These are phyloP conservation scores for Pichia sorboxylosa DNA, from an alignment of 1,139 yeast species.

Conservation along the genomic window DNA sequence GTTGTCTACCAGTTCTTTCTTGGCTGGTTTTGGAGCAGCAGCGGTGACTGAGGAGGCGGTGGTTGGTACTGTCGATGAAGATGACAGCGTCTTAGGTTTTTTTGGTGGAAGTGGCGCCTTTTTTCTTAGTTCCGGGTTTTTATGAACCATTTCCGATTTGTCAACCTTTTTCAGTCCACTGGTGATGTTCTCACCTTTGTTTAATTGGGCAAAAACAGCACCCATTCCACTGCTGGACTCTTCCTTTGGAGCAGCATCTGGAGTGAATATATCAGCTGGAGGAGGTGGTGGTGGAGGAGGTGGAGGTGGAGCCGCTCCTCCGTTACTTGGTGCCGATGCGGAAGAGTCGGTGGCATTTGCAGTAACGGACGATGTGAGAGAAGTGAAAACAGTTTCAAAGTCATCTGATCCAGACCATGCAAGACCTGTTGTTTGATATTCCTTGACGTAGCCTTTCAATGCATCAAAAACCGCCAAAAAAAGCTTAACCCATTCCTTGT, in stretches of 20 bases:
- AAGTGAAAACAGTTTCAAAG: constrained; percentile 31
- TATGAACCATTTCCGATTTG: constrained; percentile 88
- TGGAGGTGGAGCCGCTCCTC: constrained; percentile 34
- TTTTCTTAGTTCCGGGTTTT: constrained; percentile 72
- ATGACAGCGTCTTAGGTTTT: constrained; percentile 48
- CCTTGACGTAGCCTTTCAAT: constrained; percentile 62
- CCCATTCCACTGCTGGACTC: constrained; percentile 36
- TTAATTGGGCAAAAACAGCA: constrained; percentile 88
- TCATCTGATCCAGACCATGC: constrained; percentile 61
- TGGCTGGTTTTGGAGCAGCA: constrained; percentile 44
- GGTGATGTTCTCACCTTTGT: constrained; percentile 75
- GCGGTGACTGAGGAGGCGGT: neutral
- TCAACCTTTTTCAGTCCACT: constrained; percentile 85
- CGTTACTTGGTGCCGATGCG: constrained; percentile 19
- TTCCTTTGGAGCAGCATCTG: constrained; percentile 7
- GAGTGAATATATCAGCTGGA: constrained; percentile 50
- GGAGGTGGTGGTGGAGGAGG: constrained; percentile 60
- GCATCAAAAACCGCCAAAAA: constrained; percentile 56
- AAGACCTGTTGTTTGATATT: constrained; percentile 71
- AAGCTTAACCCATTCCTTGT: constrained; percentile 60
- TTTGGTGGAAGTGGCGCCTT: constrained; percentile 32
- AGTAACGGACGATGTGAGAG: constrained; percentile 20
- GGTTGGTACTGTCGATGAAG: no score
- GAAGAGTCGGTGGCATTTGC: constrained; percentile 23
- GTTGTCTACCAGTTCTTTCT: constrained; percentile 69